phyloP scores from a whole-genome alignment of 202 grass and related monocot genomes.

The Dendrocalamus latiflorus region DNA sequence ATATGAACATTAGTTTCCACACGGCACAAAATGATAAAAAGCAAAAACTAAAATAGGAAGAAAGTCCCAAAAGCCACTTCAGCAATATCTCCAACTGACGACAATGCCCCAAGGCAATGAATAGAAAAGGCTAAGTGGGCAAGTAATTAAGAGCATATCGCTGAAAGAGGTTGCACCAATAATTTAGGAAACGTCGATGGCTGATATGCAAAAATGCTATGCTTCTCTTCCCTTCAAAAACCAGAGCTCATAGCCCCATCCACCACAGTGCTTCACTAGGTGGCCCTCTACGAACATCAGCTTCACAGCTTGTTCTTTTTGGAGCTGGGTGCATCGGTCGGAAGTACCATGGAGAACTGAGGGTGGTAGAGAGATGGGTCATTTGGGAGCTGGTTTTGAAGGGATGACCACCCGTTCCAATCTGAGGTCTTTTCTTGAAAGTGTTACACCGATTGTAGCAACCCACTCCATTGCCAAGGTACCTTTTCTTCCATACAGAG shows the following conservation, averaged over 20 bases:
- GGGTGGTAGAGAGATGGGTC: background rate
- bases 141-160: slow-evolving; percentile 29
- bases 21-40: background rate
- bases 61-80: background rate
- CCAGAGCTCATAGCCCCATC: background rate
- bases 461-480: slow-evolving; percentile 24
- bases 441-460: slow-evolving; percentile 38
- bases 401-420: slow-evolving; percentile 27
- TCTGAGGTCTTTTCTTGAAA: slow-evolving; percentile 41
- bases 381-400: background rate
- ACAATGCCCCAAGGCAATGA: background rate
- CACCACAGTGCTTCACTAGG: background rate
- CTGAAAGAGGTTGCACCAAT: background rate
- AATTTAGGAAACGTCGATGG: background rate
- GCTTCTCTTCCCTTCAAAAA: background rate
- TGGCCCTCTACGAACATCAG: background rate
- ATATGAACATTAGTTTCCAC: background rate
- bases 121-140: slow-evolving; percentile 1
- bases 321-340: background rate
- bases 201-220: background rate
- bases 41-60: background rate
- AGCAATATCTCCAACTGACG: background rate
- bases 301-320: background rate
- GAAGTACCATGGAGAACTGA: background rate
- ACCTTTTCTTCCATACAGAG: background rate